These are phyloP conservation scores for Lachnellula suecica DNA, from an alignment of 2,329 filamentous ascomycete species.

Conservation along the genomic window DNA sequence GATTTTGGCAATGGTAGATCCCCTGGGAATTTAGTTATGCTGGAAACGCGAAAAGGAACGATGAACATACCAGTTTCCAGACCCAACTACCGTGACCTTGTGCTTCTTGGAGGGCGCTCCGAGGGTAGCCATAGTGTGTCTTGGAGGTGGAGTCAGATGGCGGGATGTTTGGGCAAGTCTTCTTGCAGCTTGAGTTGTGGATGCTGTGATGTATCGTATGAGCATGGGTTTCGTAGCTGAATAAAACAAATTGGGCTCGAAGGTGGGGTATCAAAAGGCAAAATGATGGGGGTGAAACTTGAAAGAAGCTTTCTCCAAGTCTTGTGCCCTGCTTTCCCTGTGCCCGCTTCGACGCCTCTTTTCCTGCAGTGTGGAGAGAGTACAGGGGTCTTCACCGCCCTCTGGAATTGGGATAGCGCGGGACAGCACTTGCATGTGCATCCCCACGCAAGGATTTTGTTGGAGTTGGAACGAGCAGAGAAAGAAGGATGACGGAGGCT, in stretches of 20 bases:
- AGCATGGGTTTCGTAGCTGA: conserved; percentile 16
- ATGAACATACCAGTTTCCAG: conserved; percentile 80
- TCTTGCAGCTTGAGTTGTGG: conserved; percentile 19
- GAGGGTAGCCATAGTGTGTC: conserved; percentile 33
- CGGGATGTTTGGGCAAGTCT: conserved; percentile 18
- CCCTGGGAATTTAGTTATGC: conserved; percentile 53
- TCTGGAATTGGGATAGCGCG: not conserved
- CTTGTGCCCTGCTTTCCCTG: conserved; percentile 15
- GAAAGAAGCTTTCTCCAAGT: conserved; percentile 2
- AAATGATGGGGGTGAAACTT: not conserved
- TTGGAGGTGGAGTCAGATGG: conserved; percentile 18
- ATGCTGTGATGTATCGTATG: conserved; percentile 13
- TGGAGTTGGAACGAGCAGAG: not conserved
- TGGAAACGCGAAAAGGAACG: not conserved
- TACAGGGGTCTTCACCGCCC: conserved; percentile 12
- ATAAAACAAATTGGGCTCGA: not conserved
- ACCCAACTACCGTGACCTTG: conserved; percentile 92
- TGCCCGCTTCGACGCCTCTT: not conserved
- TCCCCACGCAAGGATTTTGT: not conserved
- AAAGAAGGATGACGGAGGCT: not conserved
- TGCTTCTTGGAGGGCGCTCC: conserved; percentile 68
- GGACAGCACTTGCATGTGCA: not conserved
- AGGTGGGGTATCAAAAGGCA: not conserved
- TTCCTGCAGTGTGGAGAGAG: conserved; percentile 12
- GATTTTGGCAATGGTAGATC: conserved; percentile 96